Evolutionary conservation across 768 basidiomycete species (phyloP).

Genomic region (Fomitopsis pulvina): DNA sequence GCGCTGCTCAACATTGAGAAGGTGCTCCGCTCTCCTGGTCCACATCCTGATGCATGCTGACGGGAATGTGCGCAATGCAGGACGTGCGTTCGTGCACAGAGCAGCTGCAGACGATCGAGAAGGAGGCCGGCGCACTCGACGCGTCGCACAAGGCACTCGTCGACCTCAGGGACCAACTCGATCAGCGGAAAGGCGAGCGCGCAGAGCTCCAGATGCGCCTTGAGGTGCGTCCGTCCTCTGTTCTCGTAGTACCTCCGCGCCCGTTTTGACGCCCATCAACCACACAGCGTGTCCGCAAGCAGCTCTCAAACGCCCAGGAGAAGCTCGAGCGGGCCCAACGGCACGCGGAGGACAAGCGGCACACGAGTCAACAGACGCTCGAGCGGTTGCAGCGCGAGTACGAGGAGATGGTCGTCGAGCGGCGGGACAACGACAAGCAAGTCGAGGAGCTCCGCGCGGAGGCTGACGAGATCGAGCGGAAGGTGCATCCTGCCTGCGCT

Average conservation of each 20-base stretch:
- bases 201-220: conserved; percentile 60
- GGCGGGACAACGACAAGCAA: conserved; percentile 72
- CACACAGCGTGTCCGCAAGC: conserved; percentile 69
- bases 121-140: conserved; percentile 59
- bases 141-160: conserved; percentile 59
- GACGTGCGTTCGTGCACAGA: conserved; percentile 68
- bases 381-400: conserved; percentile 74
- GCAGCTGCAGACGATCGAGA: conserved; percentile 68
- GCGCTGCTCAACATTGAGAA: conserved; percentile 71
- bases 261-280: background rate
- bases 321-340: conserved; percentile 75
- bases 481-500: conserved; percentile 33
- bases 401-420: conserved; percentile 68
- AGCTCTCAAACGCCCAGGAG: conserved; percentile 74
- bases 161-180: conserved; percentile 61
- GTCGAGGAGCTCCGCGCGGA: conserved; percentile 71
- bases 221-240: conserved; percentile 41
- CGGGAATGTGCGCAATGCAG: conserved; percentile 28
- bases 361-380: conserved; percentile 66
- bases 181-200: conserved; percentile 68
- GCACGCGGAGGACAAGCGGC: conserved; percentile 75
- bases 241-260: background rate
- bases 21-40: conserved; percentile 29
- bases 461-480: conserved; percentile 58
- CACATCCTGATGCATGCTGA: background rate